These are phyloP conservation scores for Floccularia luteovirens DNA, from an alignment of 768 basidiomycete species.

Conservation along the genomic window DNA sequence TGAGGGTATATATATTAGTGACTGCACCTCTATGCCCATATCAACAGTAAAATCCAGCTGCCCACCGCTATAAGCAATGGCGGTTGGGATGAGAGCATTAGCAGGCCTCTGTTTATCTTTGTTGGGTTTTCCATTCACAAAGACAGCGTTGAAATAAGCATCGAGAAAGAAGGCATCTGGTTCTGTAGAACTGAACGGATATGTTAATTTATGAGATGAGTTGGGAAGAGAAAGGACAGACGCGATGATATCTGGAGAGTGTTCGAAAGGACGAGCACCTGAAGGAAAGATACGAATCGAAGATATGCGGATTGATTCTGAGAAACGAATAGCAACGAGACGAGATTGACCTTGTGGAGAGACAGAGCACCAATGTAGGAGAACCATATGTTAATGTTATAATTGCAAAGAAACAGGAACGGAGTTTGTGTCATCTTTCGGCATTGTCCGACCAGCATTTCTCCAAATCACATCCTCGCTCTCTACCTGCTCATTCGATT, in stretches of 20 bases:
- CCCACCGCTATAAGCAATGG: slow-evolving; percentile 65
- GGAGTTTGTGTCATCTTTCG: slow-evolving; percentile 9
- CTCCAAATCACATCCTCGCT: slow-evolving; percentile 4
- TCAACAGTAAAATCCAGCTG: slow-evolving; percentile 59
- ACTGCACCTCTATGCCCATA: slow-evolving; percentile 60
- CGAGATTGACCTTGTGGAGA: slow-evolving; percentile 47
- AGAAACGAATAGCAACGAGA: slow-evolving; percentile 67
- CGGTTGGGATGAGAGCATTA: slow-evolving; percentile 68
- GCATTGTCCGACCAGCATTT: slow-evolving; percentile 15
- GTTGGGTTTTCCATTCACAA: too few relatives aligned
- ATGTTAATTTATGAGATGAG: slow-evolving; percentile 5
- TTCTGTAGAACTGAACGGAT: slow-evolving; percentile 47
- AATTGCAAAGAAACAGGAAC: background rate
- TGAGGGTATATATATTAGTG: background rate
- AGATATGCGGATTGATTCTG: slow-evolving; percentile 58
- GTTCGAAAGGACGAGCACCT: slow-evolving; percentile 50
- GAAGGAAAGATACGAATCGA: slow-evolving; percentile 67
- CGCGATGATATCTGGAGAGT: slow-evolving; percentile 58
- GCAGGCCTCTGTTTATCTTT: slow-evolving; percentile 57
- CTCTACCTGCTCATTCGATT: slow-evolving; percentile 8
- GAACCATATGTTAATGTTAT: slow-evolving; percentile 26
- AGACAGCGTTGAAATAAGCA: slow-evolving; percentile 66
- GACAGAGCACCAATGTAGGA: slow-evolving; percentile 66
- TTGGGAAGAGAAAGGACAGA: slow-evolving; percentile 20
- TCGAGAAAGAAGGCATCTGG: slow-evolving; percentile 70